Percentiles rank a stretch among this genome's conserved stretches.
These are phyloP conservation scores for Alternaria sp. DNA, from an alignment of 2,329 filamentous ascomycete species.

Conservation along the genomic window DNA sequence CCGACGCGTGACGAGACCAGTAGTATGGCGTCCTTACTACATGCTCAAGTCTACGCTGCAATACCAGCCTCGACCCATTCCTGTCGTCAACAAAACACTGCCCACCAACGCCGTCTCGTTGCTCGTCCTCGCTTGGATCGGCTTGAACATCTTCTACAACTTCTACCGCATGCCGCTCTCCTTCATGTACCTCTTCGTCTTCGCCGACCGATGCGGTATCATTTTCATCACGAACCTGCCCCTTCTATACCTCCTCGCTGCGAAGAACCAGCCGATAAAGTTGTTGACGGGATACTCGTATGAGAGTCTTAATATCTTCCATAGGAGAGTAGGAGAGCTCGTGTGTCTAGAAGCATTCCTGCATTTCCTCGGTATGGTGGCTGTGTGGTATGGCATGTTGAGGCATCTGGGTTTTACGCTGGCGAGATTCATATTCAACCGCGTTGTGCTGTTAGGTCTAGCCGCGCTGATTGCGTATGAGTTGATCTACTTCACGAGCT, in stretches of 20 bases:
- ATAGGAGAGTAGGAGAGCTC: slow-evolving; percentile 67
- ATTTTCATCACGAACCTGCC: slow-evolving; percentile 61
- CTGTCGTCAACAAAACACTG: slow-evolving; percentile 62
- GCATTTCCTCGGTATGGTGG: slow-evolving; percentile 63
- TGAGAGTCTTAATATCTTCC: slow-evolving; percentile 70
- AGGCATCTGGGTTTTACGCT: slow-evolving; percentile 59
- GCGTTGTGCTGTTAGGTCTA: slow-evolving; percentile 62
- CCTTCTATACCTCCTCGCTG: slow-evolving; percentile 67
- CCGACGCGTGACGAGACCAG: slow-evolving; percentile 1
- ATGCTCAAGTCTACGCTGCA: slow-evolving; percentile 50
- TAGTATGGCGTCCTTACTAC: slow-evolving; percentile 29
- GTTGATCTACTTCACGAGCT: slow-evolving; percentile 66
- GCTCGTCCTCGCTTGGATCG: slow-evolving; percentile 59
- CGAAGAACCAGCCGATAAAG: slow-evolving; percentile 70
- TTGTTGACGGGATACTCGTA: slow-evolving; percentile 69
- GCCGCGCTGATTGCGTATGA: slow-evolving; percentile 65
- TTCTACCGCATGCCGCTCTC: slow-evolving; percentile 60
- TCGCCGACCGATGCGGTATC: slow-evolving; percentile 64
- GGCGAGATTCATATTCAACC: slow-evolving; percentile 58
- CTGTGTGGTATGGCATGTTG: slow-evolving; percentile 62
- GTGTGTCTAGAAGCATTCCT: slow-evolving; percentile 66
- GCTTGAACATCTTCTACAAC: slow-evolving; percentile 65
- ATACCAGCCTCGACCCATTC: slow-evolving; percentile 65
- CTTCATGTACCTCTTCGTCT: slow-evolving; percentile 61
- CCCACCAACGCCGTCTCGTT: slow-evolving; percentile 65